These are phyloP conservation scores for Ottelia alismoides DNA, from an alignment of 106 monocot species.

Conservation along the genomic window DNA sequence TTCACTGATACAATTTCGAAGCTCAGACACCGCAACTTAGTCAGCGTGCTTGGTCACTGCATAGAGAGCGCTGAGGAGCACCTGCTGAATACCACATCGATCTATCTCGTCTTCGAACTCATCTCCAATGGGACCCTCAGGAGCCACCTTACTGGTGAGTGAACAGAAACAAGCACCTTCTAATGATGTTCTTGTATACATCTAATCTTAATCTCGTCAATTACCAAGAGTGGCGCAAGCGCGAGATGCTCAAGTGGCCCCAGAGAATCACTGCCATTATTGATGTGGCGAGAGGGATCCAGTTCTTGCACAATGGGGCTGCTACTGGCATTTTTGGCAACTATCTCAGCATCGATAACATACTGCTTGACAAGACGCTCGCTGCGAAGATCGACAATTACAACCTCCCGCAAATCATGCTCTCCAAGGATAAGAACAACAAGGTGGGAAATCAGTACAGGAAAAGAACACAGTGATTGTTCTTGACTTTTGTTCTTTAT, in stretches of 20 bases:
- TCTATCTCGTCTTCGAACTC: constrained; percentile 55
- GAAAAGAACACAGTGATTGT: no score
- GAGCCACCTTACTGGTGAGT: constrained; percentile 71
- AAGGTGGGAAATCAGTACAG: no score
- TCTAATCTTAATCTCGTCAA: no score
- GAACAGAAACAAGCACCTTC: no score
- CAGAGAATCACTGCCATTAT: constrained; percentile 72
- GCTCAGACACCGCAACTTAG: constrained; percentile 70
- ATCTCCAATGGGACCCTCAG: constrained; percentile 74
- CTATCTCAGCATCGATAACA: constrained; percentile 56
- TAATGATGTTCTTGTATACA: no score
- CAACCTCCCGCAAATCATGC: constrained; percentile 64
- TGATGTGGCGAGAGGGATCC: constrained; percentile 72
- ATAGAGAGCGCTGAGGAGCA: constrained; percentile 24
- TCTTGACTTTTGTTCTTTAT: no score
- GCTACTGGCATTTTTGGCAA: constrained; percentile 67
- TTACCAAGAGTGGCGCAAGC: constrained; percentile 86
- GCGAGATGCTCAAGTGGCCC: constrained; percentile 90
- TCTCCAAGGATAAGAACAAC: constrained; percentile 46
- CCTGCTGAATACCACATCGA: neutral
- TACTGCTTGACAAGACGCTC: constrained; percentile 78
- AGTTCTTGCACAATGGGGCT: constrained; percentile 67
- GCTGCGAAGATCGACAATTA: constrained; percentile 79
- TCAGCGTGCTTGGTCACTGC: constrained; percentile 86
- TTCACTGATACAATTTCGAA: constrained; percentile 63